Percentiles rank a stretch among this genome's conserved stretches.
Conservation (phyloP, 2,329 filamentous ascomycete genomes). For the Hymenotorrendiella dingleyae region DNA sequence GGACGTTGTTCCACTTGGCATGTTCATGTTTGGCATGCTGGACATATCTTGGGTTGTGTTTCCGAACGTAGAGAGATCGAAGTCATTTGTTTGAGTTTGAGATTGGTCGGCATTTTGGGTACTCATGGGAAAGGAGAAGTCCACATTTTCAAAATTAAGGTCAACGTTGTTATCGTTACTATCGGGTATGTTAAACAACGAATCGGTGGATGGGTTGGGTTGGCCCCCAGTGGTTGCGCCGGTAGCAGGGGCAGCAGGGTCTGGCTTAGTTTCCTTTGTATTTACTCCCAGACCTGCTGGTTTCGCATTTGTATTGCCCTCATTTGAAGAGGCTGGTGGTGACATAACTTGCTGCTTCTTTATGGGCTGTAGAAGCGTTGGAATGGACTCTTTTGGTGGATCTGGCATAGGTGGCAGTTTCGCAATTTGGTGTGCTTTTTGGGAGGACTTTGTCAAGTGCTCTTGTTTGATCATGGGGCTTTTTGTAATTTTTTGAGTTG, state of each 20-base stretch:
- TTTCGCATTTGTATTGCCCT: slow-evolving; percentile 11
- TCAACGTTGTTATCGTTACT: slow-evolving; percentile 14
- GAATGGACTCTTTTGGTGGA: slow-evolving; percentile 10
- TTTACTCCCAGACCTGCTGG: slow-evolving; percentile 22
- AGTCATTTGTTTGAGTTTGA: slow-evolving; percentile 23
- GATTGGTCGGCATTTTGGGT: slow-evolving; percentile 15
- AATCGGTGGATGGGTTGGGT: slow-evolving; percentile 25
- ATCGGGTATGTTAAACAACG: slow-evolving; percentile 25
- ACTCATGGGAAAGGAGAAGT: slow-evolving; percentile 21
- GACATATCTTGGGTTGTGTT: slow-evolving; percentile 34
- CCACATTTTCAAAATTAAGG: slow-evolving; percentile 25
- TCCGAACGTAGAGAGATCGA: slow-evolving; percentile 29
- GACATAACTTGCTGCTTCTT: slow-evolving; percentile 14
- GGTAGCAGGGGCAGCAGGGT: slow-evolving; percentile 10
- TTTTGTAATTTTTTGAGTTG: slow-evolving; percentile 1
- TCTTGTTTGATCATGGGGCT: slow-evolving; percentile 18
- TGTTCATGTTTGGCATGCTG: too few relatives aligned
- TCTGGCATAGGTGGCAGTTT: slow-evolving; percentile 12
- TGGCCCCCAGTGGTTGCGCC: slow-evolving; percentile 13
- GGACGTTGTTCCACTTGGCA: slow-evolving; percentile 11
- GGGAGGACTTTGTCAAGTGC: slow-evolving; percentile 11
- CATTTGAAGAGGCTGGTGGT: slow-evolving; percentile 19
- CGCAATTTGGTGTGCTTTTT: too few relatives aligned
- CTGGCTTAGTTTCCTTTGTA: slow-evolving; percentile 14
- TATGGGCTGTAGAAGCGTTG: slow-evolving; percentile 1